Conservation (phyloP, 1,139 yeast species). For the Pichia sp. region DNA sequence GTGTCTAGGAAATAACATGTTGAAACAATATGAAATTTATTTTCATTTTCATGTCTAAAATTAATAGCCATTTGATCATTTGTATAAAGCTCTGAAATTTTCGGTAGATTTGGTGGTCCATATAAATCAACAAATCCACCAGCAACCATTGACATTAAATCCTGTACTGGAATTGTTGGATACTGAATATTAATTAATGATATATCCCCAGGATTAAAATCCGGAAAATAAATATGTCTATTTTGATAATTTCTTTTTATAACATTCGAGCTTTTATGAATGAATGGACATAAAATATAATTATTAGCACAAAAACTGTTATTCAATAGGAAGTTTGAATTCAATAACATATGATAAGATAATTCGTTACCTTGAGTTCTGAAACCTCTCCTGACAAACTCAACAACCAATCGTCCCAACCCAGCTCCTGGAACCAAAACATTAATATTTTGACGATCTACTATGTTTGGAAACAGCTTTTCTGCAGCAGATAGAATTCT, state of each 20-base stretch:
- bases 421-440: constrained; percentile 83
- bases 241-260: constrained; percentile 39
- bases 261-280: constrained; percentile 48
- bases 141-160: constrained; percentile 67
- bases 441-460: constrained; percentile 35
- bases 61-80: constrained; percentile 34
- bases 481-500: constrained; percentile 43
- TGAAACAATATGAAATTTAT: constrained; percentile 47
- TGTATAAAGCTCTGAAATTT: constrained; percentile 35
- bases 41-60: constrained; percentile 38
- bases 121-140: constrained; percentile 78
- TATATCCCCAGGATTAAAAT: constrained; percentile 38
- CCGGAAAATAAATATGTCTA: constrained; percentile 49
- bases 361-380: constrained; percentile 81
- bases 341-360: constrained; percentile 71
- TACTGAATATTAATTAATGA: constrained; percentile 28
- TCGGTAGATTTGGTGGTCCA: constrained; percentile 42
- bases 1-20: constrained; percentile 83
- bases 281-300: constrained; percentile 45
- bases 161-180: constrained; percentile 41
- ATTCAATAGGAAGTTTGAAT: constrained; percentile 61
- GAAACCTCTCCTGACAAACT: constrained; percentile 61
- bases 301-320: constrained; percentile 37
- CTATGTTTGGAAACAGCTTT: constrained; percentile 36
- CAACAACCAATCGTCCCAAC: constrained; percentile 70